These are phyloP conservation scores for Sordariomycetes sp. DNA, from an alignment of 2,329 filamentous ascomycete genomes.

Conservation along the genomic window DNA sequence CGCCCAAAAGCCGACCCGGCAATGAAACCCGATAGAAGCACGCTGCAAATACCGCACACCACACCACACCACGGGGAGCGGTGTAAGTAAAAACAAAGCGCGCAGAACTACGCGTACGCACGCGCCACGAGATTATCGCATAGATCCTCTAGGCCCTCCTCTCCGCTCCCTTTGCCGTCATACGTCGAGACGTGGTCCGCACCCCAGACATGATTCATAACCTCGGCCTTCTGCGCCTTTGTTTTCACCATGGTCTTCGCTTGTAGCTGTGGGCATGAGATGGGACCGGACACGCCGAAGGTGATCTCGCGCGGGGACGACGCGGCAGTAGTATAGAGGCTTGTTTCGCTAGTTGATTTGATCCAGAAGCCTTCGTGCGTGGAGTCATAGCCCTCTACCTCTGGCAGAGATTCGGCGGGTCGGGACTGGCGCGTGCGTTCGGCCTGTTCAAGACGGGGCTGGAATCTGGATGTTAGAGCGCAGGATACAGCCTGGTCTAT, in stretches of 20 bases:
- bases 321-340: neutral
- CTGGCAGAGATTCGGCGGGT: neutral
- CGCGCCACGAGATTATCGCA: neutral
- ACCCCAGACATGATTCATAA: neutral
- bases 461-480: slow-evolving; percentile 23
- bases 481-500: slow-evolving; percentile 30
- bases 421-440: neutral
- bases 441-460: slow-evolving; percentile 20
- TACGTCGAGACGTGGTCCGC: neutral
- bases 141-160: neutral
- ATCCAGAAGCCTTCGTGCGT: slow-evolving; percentile 1
- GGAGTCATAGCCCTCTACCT: neutral
- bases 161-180: neutral
- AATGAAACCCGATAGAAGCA: neutral
- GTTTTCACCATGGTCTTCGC: neutral
- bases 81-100: neutral
- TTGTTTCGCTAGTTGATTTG: neutral
- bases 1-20: neutral
- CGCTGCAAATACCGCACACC: neutral
- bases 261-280: neutral
- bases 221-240: neutral
- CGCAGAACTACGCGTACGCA: neutral
- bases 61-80: neutral
- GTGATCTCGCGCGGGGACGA: neutral
- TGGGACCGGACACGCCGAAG: neutral